Conservation (phyloP, 179 eudicot species). For the Beta macrorhiza region DNA sequence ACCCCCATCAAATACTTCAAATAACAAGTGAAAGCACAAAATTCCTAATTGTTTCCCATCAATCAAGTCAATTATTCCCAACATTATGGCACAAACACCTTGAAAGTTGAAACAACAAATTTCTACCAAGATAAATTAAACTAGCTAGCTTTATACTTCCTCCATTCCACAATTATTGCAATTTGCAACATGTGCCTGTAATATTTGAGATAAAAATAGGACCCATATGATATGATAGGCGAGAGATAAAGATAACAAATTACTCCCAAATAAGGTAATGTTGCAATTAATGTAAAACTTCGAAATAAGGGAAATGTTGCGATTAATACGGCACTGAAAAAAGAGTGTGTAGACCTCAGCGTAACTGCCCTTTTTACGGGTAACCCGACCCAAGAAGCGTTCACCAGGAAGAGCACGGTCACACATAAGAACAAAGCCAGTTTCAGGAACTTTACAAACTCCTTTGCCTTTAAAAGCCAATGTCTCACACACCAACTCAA, state of each 20-base stretch:
- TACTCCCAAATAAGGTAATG: too few relatives aligned
- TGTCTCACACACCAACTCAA: slow-evolving; percentile 74
- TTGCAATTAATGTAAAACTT: too few relatives aligned
- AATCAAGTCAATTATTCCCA: not conserved
- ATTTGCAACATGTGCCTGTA: too few relatives aligned
- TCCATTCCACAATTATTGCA: too few relatives aligned
- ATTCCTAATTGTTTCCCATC: not conserved
- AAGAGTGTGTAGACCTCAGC: slow-evolving; percentile 56
- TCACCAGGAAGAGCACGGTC: slow-evolving; percentile 98
- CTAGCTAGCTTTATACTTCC: too few relatives aligned
- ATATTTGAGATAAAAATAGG: too few relatives aligned
- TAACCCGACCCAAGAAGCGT: slow-evolving; percentile 75
- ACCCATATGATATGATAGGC: too few relatives aligned
- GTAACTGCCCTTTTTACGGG: slow-evolving; percentile 69
- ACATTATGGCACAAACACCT: not conserved
- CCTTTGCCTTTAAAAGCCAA: slow-evolving; percentile 87
- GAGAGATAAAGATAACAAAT: too few relatives aligned
- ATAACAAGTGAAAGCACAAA: not conserved
- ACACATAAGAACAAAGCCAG: slow-evolving; percentile 86
- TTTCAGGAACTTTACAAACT: slow-evolving; percentile 63
- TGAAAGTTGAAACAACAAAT: not conserved
- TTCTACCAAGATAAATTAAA: not conserved
- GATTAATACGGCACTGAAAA: too few relatives aligned
- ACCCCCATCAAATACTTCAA: not conserved
- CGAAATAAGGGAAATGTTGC: too few relatives aligned